Evolutionary conservation across 495 filamentous ascomycete genomes (phyloP).

Genomic region (Talaromyces adpressus): DNA sequence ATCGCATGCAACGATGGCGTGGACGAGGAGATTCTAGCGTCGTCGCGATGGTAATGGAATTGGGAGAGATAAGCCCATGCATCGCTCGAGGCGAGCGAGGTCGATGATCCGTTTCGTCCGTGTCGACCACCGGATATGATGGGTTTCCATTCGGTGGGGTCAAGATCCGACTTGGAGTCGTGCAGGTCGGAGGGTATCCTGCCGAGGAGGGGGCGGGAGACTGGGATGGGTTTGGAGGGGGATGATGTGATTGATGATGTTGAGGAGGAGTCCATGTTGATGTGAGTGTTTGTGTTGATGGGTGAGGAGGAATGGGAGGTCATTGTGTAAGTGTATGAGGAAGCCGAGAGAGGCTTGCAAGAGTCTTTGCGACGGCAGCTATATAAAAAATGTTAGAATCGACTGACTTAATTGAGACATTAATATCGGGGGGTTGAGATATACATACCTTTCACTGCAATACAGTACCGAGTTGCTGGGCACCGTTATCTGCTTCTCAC

Average conservation of each 20-base stretch:
- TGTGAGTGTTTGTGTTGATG: conserved; percentile 8
- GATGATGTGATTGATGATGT: conserved; percentile 14
- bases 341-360: conserved; percentile 40
- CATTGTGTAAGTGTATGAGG: conserved; percentile 22
- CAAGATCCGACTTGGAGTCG: conserved; percentile 42
- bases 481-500: conserved; percentile 59
- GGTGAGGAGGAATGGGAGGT: conserved; percentile 28
- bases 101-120: conserved; percentile 10
- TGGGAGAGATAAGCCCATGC: conserved; percentile 44
- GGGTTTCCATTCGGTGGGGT: conserved; percentile 54
- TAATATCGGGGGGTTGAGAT: conserved; percentile 7
- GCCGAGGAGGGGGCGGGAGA: conserved; percentile 8
- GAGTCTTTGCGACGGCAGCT: conserved; percentile 50
- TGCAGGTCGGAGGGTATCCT: conserved; percentile 37
- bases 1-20: conserved; percentile 6
- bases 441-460: conserved; percentile 46
- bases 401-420: neutral
- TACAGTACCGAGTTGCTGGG: conserved; percentile 55
- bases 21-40: neutral
- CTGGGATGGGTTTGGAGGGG: conserved; percentile 13
- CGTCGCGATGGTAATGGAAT: conserved; percentile 22
- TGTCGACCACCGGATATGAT: conserved; percentile 24
- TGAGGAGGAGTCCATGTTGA: neutral
- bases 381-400: conserved; percentile 9
- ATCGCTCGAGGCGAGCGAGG: conserved; percentile 27